Evolutionary conservation across 23 red algal genomes (phyloP), one percentile per base, ranked within the genome.

Genomic region (Agarophyton chilense): DNA sequence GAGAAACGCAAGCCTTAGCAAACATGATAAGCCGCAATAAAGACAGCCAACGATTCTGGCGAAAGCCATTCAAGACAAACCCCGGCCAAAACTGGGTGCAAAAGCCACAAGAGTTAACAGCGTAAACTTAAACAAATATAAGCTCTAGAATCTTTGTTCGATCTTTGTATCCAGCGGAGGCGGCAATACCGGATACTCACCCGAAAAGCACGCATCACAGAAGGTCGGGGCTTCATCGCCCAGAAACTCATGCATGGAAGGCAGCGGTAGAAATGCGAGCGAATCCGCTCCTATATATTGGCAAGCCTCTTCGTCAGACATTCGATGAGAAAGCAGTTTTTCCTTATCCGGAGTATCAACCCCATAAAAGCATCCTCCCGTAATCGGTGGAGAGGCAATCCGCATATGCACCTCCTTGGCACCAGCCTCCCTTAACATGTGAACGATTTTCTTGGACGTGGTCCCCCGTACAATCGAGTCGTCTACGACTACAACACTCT

Each of bases 391-490:
- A 70, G 92, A 98, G 28, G 96, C 96, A 62, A 98, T 95, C 1
- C 96, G 96, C 38, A 98, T 39, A 82, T 98, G 96, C n/a, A 98
- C 79, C 79, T 98, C 81, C 41, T 77, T 70, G 22, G 96, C 96
- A 24, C 96, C 96, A 36, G 86, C 92, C 45, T 95, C 96, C 13
- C 96, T 81, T 44, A 98, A 68, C 96, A 98, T 95, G 14, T 49
- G 50, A 55, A 98, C 96, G 49, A 98, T 95, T 78, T 98, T 98
- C 50, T 82, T 87, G 35, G 88, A 93, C 0, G 92, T 98, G 21
- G 96, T 98, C 43, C 96, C 96, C 25, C 96, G 82, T 58, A 98
- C 96, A 45, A 98, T 95, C 5, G 93, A 95, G 81, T 98, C 96
- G 46, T 98, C 96, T 16, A 98, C 77, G 12, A 95, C 96, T 18